Evolutionary conservation across 129 eudicot genomes (phyloP).

Genomic region (Logfia minima): DNA sequence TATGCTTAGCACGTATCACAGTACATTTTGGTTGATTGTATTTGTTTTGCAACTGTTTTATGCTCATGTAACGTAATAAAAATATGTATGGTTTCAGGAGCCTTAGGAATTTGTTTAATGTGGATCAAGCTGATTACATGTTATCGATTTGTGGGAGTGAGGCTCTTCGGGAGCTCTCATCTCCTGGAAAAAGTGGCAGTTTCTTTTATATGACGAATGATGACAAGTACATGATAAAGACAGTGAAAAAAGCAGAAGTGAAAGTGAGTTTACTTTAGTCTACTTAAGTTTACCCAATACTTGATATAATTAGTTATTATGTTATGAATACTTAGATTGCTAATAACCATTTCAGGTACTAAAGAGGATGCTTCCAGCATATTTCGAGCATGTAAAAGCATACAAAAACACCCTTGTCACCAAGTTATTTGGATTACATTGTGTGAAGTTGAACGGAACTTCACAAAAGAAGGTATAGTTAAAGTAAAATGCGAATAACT

Average conservation of each 20-base stretch:
- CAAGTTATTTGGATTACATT: constrained; percentile 81
- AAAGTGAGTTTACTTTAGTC: constrained; percentile 53
- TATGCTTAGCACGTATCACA: not conserved
- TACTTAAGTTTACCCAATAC: not conserved
- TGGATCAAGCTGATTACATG: constrained; percentile 96
- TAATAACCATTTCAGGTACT: constrained; percentile 54
- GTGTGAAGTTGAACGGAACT: constrained; percentile 84
- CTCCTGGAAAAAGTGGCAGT: constrained; percentile 99
- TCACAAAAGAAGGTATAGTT: constrained; percentile 71
- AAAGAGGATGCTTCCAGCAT: constrained; percentile 85
- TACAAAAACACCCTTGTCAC: constrained; percentile 76
- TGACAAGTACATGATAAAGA: constrained; percentile 92
- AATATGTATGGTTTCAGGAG: constrained; percentile 46
- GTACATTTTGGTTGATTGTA: constrained; percentile 11
- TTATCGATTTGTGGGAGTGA: constrained; percentile 85
- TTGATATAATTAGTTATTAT: not conserved
- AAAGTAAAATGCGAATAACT: not conserved
- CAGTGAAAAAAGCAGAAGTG: constrained; percentile 85
- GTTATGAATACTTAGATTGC: not conserved
- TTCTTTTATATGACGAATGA: constrained; percentile 91
- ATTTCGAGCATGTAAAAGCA: constrained; percentile 71
- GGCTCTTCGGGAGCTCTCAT: constrained; percentile 91
- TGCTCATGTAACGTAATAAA: not conserved
- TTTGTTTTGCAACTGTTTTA: not conserved
- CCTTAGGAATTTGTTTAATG: constrained; percentile 73